phyloP scores from a whole-genome alignment of 257 asterid genomes.

The Ophiorrhiza pumila region DNA sequence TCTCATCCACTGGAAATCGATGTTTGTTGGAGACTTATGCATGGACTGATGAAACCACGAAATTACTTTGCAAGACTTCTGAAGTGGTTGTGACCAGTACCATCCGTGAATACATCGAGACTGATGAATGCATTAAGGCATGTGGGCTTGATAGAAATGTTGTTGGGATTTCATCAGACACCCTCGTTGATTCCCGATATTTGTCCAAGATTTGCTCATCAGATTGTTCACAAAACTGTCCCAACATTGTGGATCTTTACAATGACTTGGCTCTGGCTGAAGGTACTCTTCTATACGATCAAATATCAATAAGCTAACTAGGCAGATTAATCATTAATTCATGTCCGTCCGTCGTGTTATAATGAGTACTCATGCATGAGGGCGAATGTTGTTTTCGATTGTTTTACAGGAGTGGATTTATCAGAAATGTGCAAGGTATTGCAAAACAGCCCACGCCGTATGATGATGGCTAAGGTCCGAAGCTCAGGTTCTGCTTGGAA shows the following conservation, averaged over 20 bases:
- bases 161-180: slow-evolving; percentile 37
- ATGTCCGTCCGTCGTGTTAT: too few relatives aligned
- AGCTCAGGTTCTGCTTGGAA: slow-evolving; percentile 39
- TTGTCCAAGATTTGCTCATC: slow-evolving; percentile 27
- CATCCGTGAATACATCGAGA: slow-evolving; percentile 23
- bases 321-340: not conserved
- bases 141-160: slow-evolving; percentile 34
- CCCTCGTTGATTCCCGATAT: slow-evolving; percentile 21
- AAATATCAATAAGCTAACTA: not conserved
- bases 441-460: slow-evolving; percentile 30
- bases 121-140: slow-evolving; percentile 28
- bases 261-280: slow-evolving; percentile 36
- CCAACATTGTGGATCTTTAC: slow-evolving; percentile 43
- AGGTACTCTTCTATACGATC: slow-evolving; percentile 18
- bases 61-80: slow-evolving; percentile 32
- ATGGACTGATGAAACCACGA: slow-evolving; percentile 13
- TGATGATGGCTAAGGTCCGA: slow-evolving; percentile 33
- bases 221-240: slow-evolving; percentile 32
- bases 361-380: not conserved
- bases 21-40: slow-evolving; percentile 34
- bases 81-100: slow-evolving; percentile 14
- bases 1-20: slow-evolving; percentile 29
- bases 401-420: slow-evolving; percentile 35
- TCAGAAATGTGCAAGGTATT: slow-evolving; percentile 35
- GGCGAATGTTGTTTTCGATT: not conserved